Evolutionary conservation across 805 yeast genomes (phyloP).

Genomic region (Starmerella tilneyi): DNA sequence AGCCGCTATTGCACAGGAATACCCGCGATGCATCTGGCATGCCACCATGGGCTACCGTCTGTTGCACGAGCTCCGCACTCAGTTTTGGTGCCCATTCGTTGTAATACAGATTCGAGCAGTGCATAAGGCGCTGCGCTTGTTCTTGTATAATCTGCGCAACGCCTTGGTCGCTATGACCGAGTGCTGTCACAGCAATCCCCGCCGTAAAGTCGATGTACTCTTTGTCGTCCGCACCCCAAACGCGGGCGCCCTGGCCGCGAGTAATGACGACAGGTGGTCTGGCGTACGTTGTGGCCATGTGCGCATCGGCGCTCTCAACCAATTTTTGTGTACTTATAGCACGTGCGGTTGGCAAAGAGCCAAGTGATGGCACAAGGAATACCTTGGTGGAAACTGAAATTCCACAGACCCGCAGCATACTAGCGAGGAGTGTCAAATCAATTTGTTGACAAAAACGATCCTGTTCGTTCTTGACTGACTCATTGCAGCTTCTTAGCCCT

Average conservation of each 20-base stretch:
- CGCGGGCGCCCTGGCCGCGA: slow-evolving; percentile 68
- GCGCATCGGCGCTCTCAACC: slow-evolving; percentile 9
- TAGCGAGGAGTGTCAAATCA: too few species aligned
- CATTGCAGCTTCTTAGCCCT: too few species aligned
- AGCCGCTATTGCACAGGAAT: slow-evolving; percentile 59
- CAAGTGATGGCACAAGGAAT: too few species aligned
- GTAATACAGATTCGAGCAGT: slow-evolving; percentile 75
- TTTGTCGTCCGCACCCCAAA: slow-evolving; percentile 68
- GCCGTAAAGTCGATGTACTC: slow-evolving; percentile 85
- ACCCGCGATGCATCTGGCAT: slow-evolving; percentile 73
- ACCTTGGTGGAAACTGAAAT: too few species aligned
- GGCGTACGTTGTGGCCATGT: slow-evolving; percentile 33
- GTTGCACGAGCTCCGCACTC: slow-evolving; percentile 56
- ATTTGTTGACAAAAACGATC: too few species aligned
- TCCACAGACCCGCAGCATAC: background rate
- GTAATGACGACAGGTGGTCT: slow-evolving; percentile 52
- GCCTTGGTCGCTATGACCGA: slow-evolving; percentile 77
- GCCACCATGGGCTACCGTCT: slow-evolving; percentile 64
- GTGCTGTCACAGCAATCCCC: slow-evolving; percentile 93
- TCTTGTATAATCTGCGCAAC: slow-evolving; percentile 59
- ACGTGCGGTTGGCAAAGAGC: background rate
- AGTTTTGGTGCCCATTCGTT: slow-evolving; percentile 77
- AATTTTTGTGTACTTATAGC: slow-evolving; percentile 2
- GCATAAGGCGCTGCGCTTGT: slow-evolving; percentile 66
- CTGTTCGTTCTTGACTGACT: too few species aligned